phyloP scores from a whole-genome alignment of 176 grass and related monocot genomes.

The Aegilops bicornis region DNA sequence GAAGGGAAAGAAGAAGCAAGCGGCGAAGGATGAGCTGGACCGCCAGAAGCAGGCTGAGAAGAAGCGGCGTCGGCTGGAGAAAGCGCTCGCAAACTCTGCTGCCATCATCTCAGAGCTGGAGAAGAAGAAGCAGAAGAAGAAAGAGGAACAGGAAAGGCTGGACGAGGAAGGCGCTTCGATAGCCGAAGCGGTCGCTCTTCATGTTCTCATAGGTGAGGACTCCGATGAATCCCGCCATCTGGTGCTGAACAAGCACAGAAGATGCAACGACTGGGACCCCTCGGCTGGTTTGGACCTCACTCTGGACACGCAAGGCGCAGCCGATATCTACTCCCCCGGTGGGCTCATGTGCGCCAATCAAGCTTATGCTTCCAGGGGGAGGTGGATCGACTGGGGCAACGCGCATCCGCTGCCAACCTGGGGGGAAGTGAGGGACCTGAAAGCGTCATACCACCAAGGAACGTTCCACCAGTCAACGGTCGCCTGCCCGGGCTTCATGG shows the following conservation, averaged over 20 bases:
- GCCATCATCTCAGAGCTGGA: constrained; percentile 89
- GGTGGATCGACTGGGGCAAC: constrained; percentile 55
- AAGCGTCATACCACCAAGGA: constrained; percentile 34
- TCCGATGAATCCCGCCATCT: constrained; percentile 63
- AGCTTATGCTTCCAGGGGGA: constrained; percentile 36
- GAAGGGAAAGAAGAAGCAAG: constrained; percentile 92
- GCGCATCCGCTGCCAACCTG: constrained; percentile 40
- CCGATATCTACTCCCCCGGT: constrained; percentile 8
- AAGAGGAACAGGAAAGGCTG: constrained; percentile 79
- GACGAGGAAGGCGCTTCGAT: constrained; percentile 96
- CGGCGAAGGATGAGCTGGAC: constrained; percentile 67
- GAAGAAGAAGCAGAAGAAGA: constrained; percentile 88
- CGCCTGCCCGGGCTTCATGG: constrained; percentile 65
- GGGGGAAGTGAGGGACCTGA: constrained; percentile 44
- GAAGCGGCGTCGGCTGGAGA: constrained; percentile 72
- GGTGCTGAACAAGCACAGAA: constrained; percentile 51
- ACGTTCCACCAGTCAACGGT: constrained; percentile 40
- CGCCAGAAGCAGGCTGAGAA: constrained; percentile 86
- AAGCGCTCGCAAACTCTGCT: constrained; percentile 80
- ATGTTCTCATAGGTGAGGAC: constrained; percentile 93
- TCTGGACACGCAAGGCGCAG: not conserved
- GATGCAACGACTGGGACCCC: constrained; percentile 52
- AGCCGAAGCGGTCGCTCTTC: constrained; percentile 90
- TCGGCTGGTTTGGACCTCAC: constrained; percentile 31
- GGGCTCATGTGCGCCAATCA: constrained; percentile 16